Evolutionary conservation across 2,329 filamentous ascomycete genomes (phyloP), one percentile per base, ranked within the genome.

Genomic region (Byssoonygena ceratinophila): DNA sequence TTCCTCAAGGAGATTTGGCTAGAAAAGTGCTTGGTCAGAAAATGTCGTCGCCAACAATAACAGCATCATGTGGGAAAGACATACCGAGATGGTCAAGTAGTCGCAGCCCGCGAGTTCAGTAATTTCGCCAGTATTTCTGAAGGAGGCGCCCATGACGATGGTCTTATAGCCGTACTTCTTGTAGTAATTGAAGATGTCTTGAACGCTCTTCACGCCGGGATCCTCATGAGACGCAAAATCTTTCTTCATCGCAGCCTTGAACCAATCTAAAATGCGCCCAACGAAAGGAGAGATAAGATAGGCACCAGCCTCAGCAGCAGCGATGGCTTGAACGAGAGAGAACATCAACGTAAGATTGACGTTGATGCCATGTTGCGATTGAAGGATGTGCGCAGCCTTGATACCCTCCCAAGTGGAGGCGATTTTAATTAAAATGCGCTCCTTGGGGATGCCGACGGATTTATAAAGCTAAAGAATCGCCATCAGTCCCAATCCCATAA

Each of bases 201-300:
- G 80, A 68, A 98, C 92, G 61, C 85, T 91, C 77, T 87, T 81
- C 73, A 98, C 92, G 78, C 92, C 92, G 54, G 92, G 92, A 78
- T 98, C 92, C 72, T 94, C 87, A 73, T 86, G 76, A 71, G 88
- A 81, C 70, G 78, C 67, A 83, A 90, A 98, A 62, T 92, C 86
- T 81, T 94, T 90, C 84, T 94, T 94, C 72, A 83, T 87, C 64
- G 83, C 77, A 55, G 87, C 87, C 87, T 98, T 98, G 87, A 84
- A 96, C 91, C 91, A 98, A 77, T 98, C 92, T 63, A 98, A 86
- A 69, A 98, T 98, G 70, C 92, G 90, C 72, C 92, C 92, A 63
- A 98, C 92, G 76, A 97, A 98, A 72, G 92, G 92, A 47, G 92
- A 97, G 78, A 98, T 97, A 69, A 98, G 86, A 84, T 86, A 97